Conservation (phyloP, 2,329 filamentous ascomycete genomes). For the Elsinoe necatrix region DNA sequence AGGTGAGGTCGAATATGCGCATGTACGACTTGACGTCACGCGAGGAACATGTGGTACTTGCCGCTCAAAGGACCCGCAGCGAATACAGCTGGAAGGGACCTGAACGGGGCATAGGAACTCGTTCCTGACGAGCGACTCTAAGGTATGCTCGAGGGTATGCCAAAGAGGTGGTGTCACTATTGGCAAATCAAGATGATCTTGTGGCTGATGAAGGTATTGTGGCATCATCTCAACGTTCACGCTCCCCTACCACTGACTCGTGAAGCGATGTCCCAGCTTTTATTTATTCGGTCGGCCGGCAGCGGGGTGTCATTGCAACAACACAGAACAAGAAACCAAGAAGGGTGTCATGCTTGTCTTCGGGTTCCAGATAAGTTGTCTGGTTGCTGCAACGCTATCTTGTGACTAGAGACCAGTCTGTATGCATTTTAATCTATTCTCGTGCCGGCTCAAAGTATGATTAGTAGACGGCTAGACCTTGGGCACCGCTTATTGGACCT, state of each 20-base stretch:
- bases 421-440: conserved; percentile 8
- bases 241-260: background rate
- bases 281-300: conserved; percentile 4
- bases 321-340: too few relatives aligned
- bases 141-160: background rate
- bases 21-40: conserved; percentile 11
- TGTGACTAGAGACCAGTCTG: background rate
- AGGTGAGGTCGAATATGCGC: background rate
- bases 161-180: background rate
- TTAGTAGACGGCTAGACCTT: background rate
- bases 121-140: background rate
- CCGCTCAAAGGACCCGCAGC: background rate
- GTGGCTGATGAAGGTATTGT: conserved; percentile 7
- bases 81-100: background rate
- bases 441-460: conserved; percentile 1
- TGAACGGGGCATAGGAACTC: background rate
- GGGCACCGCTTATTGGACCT: background rate
- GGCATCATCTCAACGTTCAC: background rate
- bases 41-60: conserved; percentile 6
- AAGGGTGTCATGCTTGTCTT: background rate
- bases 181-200: background rate
- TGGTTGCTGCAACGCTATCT: conserved; percentile 2
- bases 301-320: conserved; percentile 2
- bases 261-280: background rate
- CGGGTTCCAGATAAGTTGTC: background rate